Percentiles rank a stretch among this genome's conserved stretches.
Evolutionary conservation across 2,329 filamentous ascomycete genomes (phyloP).

Genomic region (Colletotrichum graminicola): DNA sequence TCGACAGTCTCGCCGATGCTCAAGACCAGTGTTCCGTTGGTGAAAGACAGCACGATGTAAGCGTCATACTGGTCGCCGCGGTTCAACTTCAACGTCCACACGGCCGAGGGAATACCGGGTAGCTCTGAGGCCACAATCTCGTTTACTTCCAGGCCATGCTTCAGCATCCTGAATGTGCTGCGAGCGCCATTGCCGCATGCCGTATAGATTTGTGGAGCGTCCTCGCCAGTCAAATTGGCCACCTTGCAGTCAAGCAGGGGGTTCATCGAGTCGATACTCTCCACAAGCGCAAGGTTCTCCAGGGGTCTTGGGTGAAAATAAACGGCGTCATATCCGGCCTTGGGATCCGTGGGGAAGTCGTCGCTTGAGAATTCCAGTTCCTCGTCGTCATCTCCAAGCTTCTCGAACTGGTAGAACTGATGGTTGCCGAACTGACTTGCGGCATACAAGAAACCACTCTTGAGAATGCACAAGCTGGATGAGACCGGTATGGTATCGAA

Average conservation of each 20-base stretch:
- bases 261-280: conserved; percentile 89
- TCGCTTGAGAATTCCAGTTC: conserved; percentile 89
- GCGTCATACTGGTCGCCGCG: conserved; percentile 87
- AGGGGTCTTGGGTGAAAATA: conserved; percentile 86
- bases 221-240: conserved; percentile 89
- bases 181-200: conserved; percentile 89
- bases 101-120: conserved; percentile 87
- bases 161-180: conserved; percentile 90
- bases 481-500: conserved; percentile 96
- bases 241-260: conserved; percentile 93
- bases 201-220: conserved; percentile 96
- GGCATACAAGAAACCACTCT: conserved; percentile 94
- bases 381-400: conserved; percentile 94
- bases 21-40: conserved; percentile 89
- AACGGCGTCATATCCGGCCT: conserved; percentile 78
- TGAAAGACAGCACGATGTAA: conserved; percentile 95
- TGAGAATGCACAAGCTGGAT: conserved; percentile 89
- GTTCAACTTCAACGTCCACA: conserved; percentile 94
- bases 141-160: conserved; percentile 92
- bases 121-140: conserved; percentile 96
- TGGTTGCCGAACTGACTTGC: conserved; percentile 94
- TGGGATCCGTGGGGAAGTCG: conserved; percentile 81
- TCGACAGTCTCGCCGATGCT: conserved; percentile 98
- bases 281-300: conserved; percentile 86
- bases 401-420: conserved; percentile 96